Evolutionary conservation across 345 rosid genomes (phyloP).

Genomic region (Lepidium aucheri): DNA sequence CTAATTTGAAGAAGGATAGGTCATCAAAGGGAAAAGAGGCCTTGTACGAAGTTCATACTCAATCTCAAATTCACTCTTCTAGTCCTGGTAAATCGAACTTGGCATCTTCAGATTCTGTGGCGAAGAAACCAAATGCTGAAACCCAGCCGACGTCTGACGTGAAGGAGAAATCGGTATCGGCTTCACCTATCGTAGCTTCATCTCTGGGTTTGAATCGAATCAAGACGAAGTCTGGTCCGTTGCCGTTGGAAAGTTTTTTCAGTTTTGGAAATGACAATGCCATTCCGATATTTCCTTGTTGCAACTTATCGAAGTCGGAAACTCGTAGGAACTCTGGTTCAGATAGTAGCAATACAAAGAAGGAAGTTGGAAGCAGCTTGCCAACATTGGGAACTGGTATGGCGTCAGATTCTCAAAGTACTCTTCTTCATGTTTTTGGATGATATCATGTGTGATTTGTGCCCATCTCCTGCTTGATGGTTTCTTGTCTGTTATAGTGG

Average conservation of each 20-base stretch:
- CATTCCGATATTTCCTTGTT: conserved; percentile 3
- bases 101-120: conserved; percentile 16
- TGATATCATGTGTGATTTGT: neutral
- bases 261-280: conserved; percentile 46
- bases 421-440: neutral
- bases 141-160: conserved; percentile 1
- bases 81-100: conserved; percentile 16
- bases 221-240: conserved; percentile 77
- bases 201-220: conserved; percentile 66
- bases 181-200: conserved; percentile 54
- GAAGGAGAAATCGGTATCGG: conserved; percentile 1
- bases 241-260: conserved; percentile 69
- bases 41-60: neutral
- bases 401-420: neutral
- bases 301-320: neutral
- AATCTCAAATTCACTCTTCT: neutral
- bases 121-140: conserved; percentile 23
- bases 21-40: conserved; percentile 29
- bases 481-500: neutral
- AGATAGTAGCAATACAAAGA: conserved; percentile 35
- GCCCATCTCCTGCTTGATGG: neutral
- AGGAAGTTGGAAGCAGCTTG: conserved; percentile 43
- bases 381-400: conserved; percentile 37
- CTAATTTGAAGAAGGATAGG: conserved; percentile 32
- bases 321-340: conserved; percentile 2